Evolutionary conservation across 768 basidiomycete species (phyloP), one percentile per base, ranked within the genome.

Genomic region (Mycena galericulata): DNA sequence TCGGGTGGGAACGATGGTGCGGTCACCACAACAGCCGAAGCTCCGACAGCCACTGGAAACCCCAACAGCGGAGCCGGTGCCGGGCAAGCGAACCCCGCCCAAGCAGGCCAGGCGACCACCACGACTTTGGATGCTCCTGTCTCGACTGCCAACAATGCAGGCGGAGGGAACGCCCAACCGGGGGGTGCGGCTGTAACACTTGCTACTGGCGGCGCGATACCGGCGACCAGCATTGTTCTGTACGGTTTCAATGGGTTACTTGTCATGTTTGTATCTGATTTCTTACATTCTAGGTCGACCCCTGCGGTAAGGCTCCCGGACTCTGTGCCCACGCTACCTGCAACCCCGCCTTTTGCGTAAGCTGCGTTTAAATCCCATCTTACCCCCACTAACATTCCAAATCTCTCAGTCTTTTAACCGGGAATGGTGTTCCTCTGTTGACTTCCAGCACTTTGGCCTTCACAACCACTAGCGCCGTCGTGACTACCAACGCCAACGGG

Each of bases 91-190:
- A 29, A 36, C 40, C 20, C 24, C 38, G 62, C 15, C 5, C 45
- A 24, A 9, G 53, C 8, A 9, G 50, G 40, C 34, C 54, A 32
- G 15, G 30, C 63, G 3, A 46, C 62, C 4, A 4, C 24, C 14
- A 51, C 6, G 34, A 7, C 54, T 11, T 24, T 49, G 34, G 47
- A 57, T 18, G 36, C 18, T 0, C 36, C 58, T 24, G 9, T 56
- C 29, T 7, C 59, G 45, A 67, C 66, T 32, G 58, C 43, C 9
- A 32, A 36, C 9, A 56, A 62, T 41, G 34, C 29, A 47, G 51
- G 49, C 26, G 26, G 57, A 15, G 49, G 24, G 5, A 18, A 43
- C 26, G 62, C 22, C 10, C 50, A 50, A 40, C 47, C 50, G n/a
- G 40, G n/a, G 18, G 50, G 18, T 14, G 27, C 29, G 18, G 38